A percentile compares a stretch with the other conserved stretches of the same genome.
Evolutionary conservation across 169 alveolate genomes (phyloP).

Genomic region (Perkinsus olseni): DNA sequence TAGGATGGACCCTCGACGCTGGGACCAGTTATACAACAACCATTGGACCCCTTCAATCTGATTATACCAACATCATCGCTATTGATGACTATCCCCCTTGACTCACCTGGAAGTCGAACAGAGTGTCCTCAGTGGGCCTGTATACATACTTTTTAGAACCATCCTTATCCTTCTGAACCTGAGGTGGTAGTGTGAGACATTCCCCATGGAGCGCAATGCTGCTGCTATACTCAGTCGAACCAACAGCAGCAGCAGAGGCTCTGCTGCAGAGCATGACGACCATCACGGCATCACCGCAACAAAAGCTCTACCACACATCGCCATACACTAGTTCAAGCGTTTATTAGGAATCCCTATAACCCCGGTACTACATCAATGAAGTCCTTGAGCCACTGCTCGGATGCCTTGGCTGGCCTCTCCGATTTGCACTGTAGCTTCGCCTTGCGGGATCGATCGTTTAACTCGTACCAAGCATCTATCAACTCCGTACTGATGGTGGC

Average conservation of each 20-base stretch:
- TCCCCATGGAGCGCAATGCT: too few relatives aligned
- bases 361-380: background rate
- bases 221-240: too few relatives aligned
- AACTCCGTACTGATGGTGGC: background rate
- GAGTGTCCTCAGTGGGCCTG: background rate
- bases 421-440: background rate
- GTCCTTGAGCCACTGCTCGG: background rate
- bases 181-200: too few relatives aligned
- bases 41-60: background rate
- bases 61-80: background rate
- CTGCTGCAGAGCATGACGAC: too few relatives aligned
- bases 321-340: too few relatives aligned
- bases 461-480: background rate
- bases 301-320: too few relatives aligned
- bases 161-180: background rate
- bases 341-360: too few relatives aligned
- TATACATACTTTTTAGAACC: background rate
- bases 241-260: too few relatives aligned
- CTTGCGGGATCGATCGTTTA: background rate
- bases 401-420: background rate
- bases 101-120: background rate
- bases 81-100: background rate
- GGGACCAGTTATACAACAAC: background rate
- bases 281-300: too few relatives aligned
- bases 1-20: conserved; percentile 6